A percentile compares a stretch with the other conserved stretches of the same genome.
Evolutionary conservation across 163 green algal species (phyloP).

Genomic region (Chlorella variabilis): DNA sequence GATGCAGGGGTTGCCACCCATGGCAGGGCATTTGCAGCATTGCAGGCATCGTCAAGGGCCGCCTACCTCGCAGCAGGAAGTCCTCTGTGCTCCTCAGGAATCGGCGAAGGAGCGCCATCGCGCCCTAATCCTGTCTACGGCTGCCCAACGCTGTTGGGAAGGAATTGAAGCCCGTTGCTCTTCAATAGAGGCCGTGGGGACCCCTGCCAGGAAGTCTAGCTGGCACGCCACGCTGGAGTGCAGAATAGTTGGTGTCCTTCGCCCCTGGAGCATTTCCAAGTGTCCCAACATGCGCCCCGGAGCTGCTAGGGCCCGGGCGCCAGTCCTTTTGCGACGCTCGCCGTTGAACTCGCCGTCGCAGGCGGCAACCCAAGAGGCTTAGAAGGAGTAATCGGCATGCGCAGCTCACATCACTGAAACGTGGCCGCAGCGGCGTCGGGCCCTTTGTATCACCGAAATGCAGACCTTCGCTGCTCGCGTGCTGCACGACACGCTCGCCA

Average conservation of each 20-base stretch:
- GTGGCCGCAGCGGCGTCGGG: too few relatives aligned
- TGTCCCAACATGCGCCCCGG: not conserved
- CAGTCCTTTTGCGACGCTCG: not conserved
- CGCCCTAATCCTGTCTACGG: not conserved
- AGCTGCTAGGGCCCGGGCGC: too few relatives aligned
- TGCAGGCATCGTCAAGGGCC: not conserved
- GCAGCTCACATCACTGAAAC: too few relatives aligned
- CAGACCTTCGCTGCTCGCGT: not conserved
- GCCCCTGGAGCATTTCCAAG: not conserved
- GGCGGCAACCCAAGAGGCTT: too few relatives aligned
- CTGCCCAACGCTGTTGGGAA: too few relatives aligned
- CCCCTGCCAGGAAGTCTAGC: too few relatives aligned
- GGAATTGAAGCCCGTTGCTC: too few relatives aligned
- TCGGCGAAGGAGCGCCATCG: not conserved
- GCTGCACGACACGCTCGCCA: conserved; percentile 74
- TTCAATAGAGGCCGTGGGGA: too few relatives aligned
- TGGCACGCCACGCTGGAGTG: too few relatives aligned
- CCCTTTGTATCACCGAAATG: not conserved
- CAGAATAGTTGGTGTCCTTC: too few relatives aligned
- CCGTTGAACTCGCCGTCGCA: not conserved
- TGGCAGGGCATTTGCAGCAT: too few relatives aligned
- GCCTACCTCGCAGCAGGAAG: conserved; percentile 15
- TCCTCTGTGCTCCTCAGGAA: conserved; percentile 23
- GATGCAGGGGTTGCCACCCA: not conserved
- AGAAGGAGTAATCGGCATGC: too few relatives aligned